Evolutionary conservation across 2,329 filamentous ascomycete genomes (phyloP).

Genomic region (Sphaerulina vaccinii): DNA sequence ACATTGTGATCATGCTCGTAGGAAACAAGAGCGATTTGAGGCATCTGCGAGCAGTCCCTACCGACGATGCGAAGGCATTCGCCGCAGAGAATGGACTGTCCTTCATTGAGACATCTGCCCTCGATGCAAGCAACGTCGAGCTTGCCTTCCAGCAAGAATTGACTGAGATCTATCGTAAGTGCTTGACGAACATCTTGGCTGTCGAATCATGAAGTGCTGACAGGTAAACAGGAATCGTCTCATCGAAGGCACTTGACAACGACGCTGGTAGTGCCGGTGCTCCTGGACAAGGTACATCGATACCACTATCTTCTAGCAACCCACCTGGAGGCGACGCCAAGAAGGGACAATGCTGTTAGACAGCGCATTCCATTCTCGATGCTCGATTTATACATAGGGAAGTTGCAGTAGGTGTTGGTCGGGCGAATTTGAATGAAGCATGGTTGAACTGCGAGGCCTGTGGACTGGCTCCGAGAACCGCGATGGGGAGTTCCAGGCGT

Average conservation of each 20-base stretch:
- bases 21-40: slow-evolving; percentile 99
- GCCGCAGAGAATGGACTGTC: slow-evolving; percentile 64
- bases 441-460: slow-evolving; percentile 10
- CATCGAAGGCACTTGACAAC: slow-evolving; percentile 91
- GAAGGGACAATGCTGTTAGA: slow-evolving; percentile 71
- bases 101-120: slow-evolving; percentile 98
- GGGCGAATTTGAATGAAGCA: slow-evolving; percentile 12
- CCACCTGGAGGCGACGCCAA: slow-evolving; percentile 77
- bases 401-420: slow-evolving; percentile 12
- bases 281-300: slow-evolving; percentile 70
- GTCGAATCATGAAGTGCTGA: not conserved
- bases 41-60: slow-evolving; percentile 93
- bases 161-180: slow-evolving; percentile 89
- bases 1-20: slow-evolving; percentile 98
- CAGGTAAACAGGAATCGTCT: slow-evolving; percentile 70
- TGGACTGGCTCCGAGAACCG: slow-evolving; percentile 12
- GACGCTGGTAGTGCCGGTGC: slow-evolving; percentile 38
- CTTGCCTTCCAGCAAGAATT: slow-evolving; percentile 80
- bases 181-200: not conserved
- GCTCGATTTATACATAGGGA: slow-evolving; percentile 9
- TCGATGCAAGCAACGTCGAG: slow-evolving; percentile 98
- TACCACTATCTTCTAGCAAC: slow-evolving; percentile 80
- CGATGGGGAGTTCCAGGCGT: slow-evolving; percentile 13
- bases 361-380: slow-evolving; percentile 12
- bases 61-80: slow-evolving; percentile 97